Evolutionary conservation across 1,284 basidiomycete species (phyloP).

Genomic region (Afroboletus lepidellus): DNA sequence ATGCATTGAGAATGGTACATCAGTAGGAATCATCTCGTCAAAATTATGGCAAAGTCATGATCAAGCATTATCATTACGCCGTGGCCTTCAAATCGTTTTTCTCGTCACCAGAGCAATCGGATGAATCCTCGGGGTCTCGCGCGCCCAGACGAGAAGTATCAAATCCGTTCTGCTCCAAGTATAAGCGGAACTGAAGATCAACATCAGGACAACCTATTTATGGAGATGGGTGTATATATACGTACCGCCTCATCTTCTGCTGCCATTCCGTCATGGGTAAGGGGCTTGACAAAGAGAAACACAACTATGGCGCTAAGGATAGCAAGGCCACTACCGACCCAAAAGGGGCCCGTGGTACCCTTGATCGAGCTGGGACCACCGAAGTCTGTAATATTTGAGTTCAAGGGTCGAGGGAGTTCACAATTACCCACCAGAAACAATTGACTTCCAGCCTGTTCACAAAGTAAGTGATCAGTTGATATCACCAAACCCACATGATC

Average conservation of each 20-base stretch:
- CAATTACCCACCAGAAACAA: conserved; percentile 51
- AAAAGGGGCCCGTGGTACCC: conserved; percentile 81
- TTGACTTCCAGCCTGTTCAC: conserved; percentile 62
- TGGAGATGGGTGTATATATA: not conserved
- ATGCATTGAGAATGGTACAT: not conserved
- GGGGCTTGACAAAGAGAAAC: conserved; percentile 72
- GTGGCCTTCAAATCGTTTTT: conserved; percentile 11
- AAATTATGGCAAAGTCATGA: not conserved
- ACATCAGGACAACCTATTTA: not conserved
- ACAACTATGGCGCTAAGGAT: conserved; percentile 76
- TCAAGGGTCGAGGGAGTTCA: not conserved
- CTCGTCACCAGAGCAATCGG: conserved; percentile 20
- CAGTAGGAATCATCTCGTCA: not conserved
- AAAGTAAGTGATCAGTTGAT: conserved; percentile 9
- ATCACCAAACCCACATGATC: not conserved
- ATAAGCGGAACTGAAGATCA: conserved; percentile 66
- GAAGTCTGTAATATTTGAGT: conserved; percentile 48
- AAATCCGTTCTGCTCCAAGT: conserved; percentile 74
- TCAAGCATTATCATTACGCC: conserved; percentile 11
- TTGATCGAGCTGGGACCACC: conserved; percentile 46
- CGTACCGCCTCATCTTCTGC: conserved; percentile 59
- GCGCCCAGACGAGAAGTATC: conserved; percentile 72
- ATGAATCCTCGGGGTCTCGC: conserved; percentile 19
- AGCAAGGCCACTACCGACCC: conserved; percentile 78
- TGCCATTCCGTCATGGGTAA: conserved; percentile 77